Evolutionary conservation across 2,329 filamentous ascomycete species (phyloP), one percentile per base, ranked within the genome.

Genomic region (Pezicula carpinea): DNA sequence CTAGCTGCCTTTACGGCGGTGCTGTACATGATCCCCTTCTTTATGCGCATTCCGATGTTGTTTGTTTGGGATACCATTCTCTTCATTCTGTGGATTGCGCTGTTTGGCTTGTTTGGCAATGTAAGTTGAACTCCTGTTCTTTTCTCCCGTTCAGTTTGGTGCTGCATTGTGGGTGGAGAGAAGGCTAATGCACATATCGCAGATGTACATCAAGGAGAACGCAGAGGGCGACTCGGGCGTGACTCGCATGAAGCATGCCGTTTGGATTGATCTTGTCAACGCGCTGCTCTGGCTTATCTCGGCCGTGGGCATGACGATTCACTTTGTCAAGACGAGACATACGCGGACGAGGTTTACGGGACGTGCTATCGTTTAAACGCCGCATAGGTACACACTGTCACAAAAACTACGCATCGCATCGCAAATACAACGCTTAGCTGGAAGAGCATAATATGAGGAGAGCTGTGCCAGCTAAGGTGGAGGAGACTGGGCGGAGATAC

Each of bases 51-150:
- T 52, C 71, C 71, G 18, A 53, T 72, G 39, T 68, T 80, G 44
- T 86, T 87, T 61, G 68, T 73, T 43, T 89, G 87, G 83, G 85
- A 90, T 65, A 68, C 75, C 32, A 63, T 92, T 13, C 67, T 95
- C 15, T 87, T 86, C 57, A 72, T 93, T 53, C 76, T 95, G 23
- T 95, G 88, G 84, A 80, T 89, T 50, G 79, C 82, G 2, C 74
- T 93, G 5, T 95, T 95, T 64, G 90, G 89, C 15, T 71, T 93
- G 50, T 96, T 96, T 63, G 90, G 83, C 45, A 82, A 77, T 58
- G 80, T 74, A 62, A 21, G 52, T 29, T 22, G n/a, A n/a, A n/a
- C n/a, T 26, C 34, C 13, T 14, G 2, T 15, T 17, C 35, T 15
- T 17, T 26, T 17, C 22, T 38, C 21, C 10, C 18, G 14, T 29